Base-by-base conservation (phyloP, 495 filamentous ascomycete species). In the Penicillium bialowiezense region DNA sequence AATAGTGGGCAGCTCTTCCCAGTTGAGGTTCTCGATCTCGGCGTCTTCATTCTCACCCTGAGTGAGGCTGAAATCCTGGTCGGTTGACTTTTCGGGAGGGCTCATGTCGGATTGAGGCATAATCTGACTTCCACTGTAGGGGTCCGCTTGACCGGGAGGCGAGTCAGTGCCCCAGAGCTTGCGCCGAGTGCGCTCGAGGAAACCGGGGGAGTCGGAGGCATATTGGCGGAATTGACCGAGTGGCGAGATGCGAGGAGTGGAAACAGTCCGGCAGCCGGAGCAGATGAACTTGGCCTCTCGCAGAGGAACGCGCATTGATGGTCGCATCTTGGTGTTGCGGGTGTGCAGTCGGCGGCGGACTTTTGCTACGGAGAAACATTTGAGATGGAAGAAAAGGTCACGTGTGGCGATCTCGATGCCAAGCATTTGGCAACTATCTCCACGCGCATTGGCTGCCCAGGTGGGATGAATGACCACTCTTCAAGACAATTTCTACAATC, bases 151-250 rank as follows among this genome's bases (percentile, higher is more conserved):
- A 15, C 79, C 80, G 3, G 78, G 78, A 5, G 79, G 76, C 19
- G 71, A 73, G 19, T 81, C 74, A 8, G 77, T 74, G 17, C 77
- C 77, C 79, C 79, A 83, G 48, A 84, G 68, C 61, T 69, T 75
- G 44, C 67, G 62, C 32, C 77, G 75, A 42, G 82, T 60, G 24
- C 69, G 68, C 26, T 82, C 77, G 41, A 76, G 73, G 41, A 78
- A 55, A 42, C 73, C 60, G 35, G 62, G 59, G 37, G 55, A 55
- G 50, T 62, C 59, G 60, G 68, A 71, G 41, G 70, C 69, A 59
- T 73, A 52, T 55, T 59, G 68, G 56, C 70, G 69, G 65, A 65
- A 62, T 67, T 72, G 71, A 51, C 69, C 50, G 17, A 71, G 52
- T 19, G 71, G 63, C 7, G 72, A 72, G 34, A 57, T 35, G 18